phyloP scores from a whole-genome alignment of 108 stramenopile species.

The Nitzschia palea region DNA sequence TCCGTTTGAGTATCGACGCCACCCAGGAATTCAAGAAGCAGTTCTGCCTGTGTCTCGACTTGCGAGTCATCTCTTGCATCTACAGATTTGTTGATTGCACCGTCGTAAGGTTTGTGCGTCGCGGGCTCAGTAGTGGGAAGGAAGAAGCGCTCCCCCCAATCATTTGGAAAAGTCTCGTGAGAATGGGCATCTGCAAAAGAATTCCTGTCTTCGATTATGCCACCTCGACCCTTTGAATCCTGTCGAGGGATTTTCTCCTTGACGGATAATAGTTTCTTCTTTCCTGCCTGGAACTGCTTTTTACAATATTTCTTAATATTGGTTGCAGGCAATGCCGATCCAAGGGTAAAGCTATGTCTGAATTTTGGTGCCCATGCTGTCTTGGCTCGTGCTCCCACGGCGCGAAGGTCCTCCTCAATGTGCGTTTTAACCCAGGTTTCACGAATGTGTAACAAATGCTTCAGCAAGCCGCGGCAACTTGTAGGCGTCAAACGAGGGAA shows the following conservation, averaged over 20 bases:
- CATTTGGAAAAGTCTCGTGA: neutral
- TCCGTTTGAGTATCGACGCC: conserved; percentile 33
- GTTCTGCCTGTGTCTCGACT: conserved; percentile 7
- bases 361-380: conserved; percentile 76
- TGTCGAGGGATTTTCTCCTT: conserved; percentile 13
- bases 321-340: conserved; percentile 12
- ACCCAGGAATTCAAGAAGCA: conserved; percentile 47
- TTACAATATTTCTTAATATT: conserved; percentile 67
- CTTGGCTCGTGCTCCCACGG: conserved; percentile 73
- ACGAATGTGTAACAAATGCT: conserved; percentile 82
- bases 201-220: neutral
- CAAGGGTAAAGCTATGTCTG: conserved; percentile 65
- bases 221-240: neutral
- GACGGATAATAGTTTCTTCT: conserved; percentile 26
- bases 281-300: conserved; percentile 50
- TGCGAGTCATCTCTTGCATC: conserved; percentile 2
- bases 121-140: conserved; percentile 5
- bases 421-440: conserved; percentile 88
- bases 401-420: conserved; percentile 71
- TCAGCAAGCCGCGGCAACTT: conserved; percentile 80
- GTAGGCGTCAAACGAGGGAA: conserved; percentile 92
- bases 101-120: conserved; percentile 1
- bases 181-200: conserved; percentile 13
- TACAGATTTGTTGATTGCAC: neutral
- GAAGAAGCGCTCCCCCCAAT: conserved; percentile 38